A percentile compares a stretch with the other conserved stretches of the same genome.
Conservation (phyloP, 2,329 filamentous ascomycete genomes). For the Fusarium proliferatum region DNA sequence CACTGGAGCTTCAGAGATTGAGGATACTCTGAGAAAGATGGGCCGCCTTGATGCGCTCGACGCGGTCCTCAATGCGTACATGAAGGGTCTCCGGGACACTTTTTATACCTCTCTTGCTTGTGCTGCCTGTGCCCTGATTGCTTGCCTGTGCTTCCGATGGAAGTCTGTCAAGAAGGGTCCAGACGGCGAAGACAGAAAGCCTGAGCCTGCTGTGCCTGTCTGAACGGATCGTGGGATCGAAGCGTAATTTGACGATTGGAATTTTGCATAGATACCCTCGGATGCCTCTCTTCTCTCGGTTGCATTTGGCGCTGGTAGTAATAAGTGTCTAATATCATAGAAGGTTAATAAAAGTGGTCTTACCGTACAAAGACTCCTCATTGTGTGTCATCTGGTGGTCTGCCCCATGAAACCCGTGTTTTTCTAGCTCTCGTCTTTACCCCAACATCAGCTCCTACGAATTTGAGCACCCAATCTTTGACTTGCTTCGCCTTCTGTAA, state of each 20-base stretch:
- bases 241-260: slow-evolving; percentile 14
- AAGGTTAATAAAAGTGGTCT: slow-evolving; percentile 8
- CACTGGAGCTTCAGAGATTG: slow-evolving; percentile 63
- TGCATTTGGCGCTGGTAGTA: slow-evolving; percentile 26
- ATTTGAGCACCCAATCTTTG: slow-evolving; percentile 78
- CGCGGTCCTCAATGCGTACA: slow-evolving; percentile 60
- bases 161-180: slow-evolving; percentile 63
- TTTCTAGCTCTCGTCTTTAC: slow-evolving; percentile 23
- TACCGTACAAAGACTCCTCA: slow-evolving; percentile 26
- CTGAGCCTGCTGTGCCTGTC: slow-evolving; percentile 42
- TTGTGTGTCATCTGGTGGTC: slow-evolving; percentile 56
- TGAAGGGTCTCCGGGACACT: slow-evolving; percentile 60
- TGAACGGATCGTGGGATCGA: not conserved
- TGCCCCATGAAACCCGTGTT: slow-evolving; percentile 51
- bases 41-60: slow-evolving; percentile 55
- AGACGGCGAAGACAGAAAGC: slow-evolving; percentile 43
- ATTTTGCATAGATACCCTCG: slow-evolving; percentile 44
- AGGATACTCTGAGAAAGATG: slow-evolving; percentile 55
- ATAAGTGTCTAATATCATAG: slow-evolving; percentile 19
- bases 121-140: slow-evolving; percentile 58
- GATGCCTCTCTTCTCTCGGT: slow-evolving; percentile 38
- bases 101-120: slow-evolving; percentile 65
- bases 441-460: slow-evolving; percentile 63
- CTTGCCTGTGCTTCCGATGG: slow-evolving; percentile 60
- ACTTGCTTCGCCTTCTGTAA: slow-evolving; percentile 74